Base-by-base conservation (phyloP, 2,329 filamentous ascomycete genomes). In the Scleromitrula shiraiana region DNA sequence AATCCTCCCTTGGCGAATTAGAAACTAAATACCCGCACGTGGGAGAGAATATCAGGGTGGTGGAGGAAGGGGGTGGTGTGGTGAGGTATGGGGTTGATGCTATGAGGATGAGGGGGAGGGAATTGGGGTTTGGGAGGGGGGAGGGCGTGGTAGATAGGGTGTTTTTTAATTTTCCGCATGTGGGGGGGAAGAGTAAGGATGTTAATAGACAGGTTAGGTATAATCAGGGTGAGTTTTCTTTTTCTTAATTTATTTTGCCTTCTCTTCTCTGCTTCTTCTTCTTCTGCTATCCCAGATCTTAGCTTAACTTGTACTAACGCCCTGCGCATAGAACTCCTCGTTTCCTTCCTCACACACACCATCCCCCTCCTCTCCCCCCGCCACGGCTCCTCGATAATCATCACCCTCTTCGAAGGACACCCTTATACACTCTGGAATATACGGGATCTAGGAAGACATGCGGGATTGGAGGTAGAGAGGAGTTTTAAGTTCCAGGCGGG, bases 361-460 rank as follows among this genome's bases (percentile, higher is more conserved):
- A 65, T 73, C 19, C 65, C 67, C 2, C 71, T 74, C 2, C 72
- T 86, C 2, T 68, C 75, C 0, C 70, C 68, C 1, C 56, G 69
- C 0, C 47, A 50, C 20, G 71, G 74, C 5, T 82, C 81, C 2
- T 61, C 58, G 2, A 81, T 96, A 46, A 68, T 95, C 44, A 81
- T 97, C 19, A 94, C 89, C 0, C 70, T 97, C 8, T 98, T 98
- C 65, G 91, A 96, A 66, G 86, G 85, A 50, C 85, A 94, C 65
- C 93, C 93, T 0, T 98, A 98, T 65, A 91, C 88, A 2, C 75
- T 96, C 1, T 98, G 93, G 93, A 96, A 97, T 68, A 76, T 97
- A 22, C 78, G 83, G 29, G 91, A 96, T 69, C 72, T 98, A 23
- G 93, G 79, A 2, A 76, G 91, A 6, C 88, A 95, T 64, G 74